A percentile compares a stretch with the other conserved stretches of the same genome.
Conservation (phyloP, 495 filamentous ascomycete genomes). For the Hypoxylon lenormandii region DNA sequence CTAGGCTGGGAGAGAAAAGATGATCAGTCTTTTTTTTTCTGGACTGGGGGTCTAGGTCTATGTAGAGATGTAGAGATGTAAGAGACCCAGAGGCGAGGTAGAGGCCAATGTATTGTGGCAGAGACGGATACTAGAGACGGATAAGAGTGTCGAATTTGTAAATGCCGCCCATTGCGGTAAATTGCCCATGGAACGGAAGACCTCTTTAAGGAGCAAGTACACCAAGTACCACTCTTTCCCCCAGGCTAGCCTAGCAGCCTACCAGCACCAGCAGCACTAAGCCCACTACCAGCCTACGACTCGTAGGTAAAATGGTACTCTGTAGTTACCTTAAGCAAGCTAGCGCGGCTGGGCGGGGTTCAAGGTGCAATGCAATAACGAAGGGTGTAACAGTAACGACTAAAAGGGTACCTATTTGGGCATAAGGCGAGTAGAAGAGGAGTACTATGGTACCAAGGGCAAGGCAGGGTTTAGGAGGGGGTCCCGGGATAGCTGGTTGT, state of each 20-base stretch:
- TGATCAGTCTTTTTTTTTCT: constrained; percentile 24
- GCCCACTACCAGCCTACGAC: constrained; percentile 3
- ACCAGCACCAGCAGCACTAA: constrained; percentile 3
- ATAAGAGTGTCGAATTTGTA: constrained; percentile 44
- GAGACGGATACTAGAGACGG: constrained; percentile 21
- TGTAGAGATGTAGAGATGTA: no score
- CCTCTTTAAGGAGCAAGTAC: constrained; percentile 38
- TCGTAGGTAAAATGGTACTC: constrained; percentile 18
- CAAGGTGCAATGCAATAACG: constrained; percentile 35
- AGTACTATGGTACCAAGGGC: neutral
- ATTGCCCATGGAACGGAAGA: constrained; percentile 46
- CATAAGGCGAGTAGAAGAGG: constrained; percentile 21
- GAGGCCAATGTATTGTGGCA: no score
- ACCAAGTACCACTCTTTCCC: neutral
- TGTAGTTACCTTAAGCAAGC: constrained; percentile 39
- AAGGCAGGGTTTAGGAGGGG: no score
- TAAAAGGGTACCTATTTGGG: constrained; percentile 29
- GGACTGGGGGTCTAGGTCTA: constrained; percentile 27
- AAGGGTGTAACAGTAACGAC: constrained; percentile 19
- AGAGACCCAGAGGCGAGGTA: no score
- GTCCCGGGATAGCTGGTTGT: no score
- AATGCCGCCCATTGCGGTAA: constrained; percentile 50
- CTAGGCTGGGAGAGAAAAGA: constrained; percentile 24
- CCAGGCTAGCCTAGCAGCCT: constrained; percentile 3
- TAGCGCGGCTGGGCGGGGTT: constrained; percentile 46